A percentile compares a stretch with the other conserved stretches of the same genome.
phyloP scores from a whole-genome alignment of 1,284 basidiomycete species.

The Apiotrichum porosum region DNA sequence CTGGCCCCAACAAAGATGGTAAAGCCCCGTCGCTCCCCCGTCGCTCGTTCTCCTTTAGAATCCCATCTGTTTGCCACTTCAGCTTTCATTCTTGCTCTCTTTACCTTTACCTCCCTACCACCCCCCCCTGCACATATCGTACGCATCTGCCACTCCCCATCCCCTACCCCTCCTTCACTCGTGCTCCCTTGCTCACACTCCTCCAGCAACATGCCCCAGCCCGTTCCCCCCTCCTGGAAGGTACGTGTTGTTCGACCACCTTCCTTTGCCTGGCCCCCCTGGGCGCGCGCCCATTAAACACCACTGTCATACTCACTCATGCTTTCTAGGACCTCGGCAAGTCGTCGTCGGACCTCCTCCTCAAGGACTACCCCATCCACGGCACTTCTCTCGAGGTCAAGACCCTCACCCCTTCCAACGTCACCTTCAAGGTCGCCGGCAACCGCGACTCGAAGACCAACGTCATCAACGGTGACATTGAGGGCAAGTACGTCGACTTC shows the following conservation, averaged over 20 bases:
- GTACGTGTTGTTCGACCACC: constrained; percentile 47
- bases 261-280: neutral
- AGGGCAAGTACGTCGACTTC: constrained; percentile 84
- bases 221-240: constrained; percentile 91
- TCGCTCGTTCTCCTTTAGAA: no score
- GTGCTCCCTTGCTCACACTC: constrained; percentile 1
- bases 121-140: no score
- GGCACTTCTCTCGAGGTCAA: constrained; percentile 82
- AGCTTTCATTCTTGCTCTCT: no score
- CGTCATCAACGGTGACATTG: constrained; percentile 76
- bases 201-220: constrained; percentile 64
- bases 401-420: constrained; percentile 86
- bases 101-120: no score
- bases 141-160: no score
- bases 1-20: no score
- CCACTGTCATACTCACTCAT: constrained; percentile 3
- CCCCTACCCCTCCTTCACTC: no score
- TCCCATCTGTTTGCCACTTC: no score
- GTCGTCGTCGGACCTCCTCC: constrained; percentile 90
- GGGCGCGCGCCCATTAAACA: neutral
- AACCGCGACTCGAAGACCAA: constrained; percentile 66
- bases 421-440: constrained; percentile 82
- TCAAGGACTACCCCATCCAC: constrained; percentile 85
- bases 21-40: no score
- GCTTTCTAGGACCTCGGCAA: constrained; percentile 85